These are phyloP conservation scores for Iodosphaeria phyllophila DNA, from an alignment of 2,329 filamentous ascomycete species.

Conservation along the genomic window DNA sequence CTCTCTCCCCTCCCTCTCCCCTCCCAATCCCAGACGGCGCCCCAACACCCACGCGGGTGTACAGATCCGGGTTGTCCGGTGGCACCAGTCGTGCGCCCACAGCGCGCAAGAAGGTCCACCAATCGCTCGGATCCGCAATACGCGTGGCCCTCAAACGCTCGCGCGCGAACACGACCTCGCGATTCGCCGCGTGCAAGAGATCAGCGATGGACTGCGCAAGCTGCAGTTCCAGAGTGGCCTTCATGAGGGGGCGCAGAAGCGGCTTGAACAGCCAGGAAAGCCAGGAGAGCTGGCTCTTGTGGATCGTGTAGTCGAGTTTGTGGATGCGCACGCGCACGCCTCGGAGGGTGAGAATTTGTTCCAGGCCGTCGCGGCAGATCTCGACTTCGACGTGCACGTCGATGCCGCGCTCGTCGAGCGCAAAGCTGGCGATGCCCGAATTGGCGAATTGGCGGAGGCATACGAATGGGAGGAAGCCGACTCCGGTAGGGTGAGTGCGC, in stretches of 20 bases:
- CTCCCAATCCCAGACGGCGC: too few relatives aligned
- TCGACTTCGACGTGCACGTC: slow-evolving; percentile 77
- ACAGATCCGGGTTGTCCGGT: slow-evolving; percentile 56
- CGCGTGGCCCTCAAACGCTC: slow-evolving; percentile 74
- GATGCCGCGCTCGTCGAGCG: slow-evolving; percentile 69
- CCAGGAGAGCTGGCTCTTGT: slow-evolving; percentile 57
- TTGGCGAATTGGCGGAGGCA: slow-evolving; percentile 60
- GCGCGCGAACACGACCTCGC: slow-evolving; percentile 70
- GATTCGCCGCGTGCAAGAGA: slow-evolving; percentile 54
- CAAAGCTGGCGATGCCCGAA: slow-evolving; percentile 70
- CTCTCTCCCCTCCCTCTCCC: too few relatives aligned
- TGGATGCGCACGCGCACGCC: slow-evolving; percentile 68
- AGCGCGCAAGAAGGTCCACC: slow-evolving; percentile 68
- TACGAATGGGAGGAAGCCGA: too few relatives aligned
- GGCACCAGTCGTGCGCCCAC: slow-evolving; percentile 60
- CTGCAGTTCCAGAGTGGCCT: slow-evolving; percentile 54
- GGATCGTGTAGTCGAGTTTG: slow-evolving; percentile 64
- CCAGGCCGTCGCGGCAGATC: slow-evolving; percentile 57
- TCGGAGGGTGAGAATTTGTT: slow-evolving; percentile 63
- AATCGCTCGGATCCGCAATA: slow-evolving; percentile 61
- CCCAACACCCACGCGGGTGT: slow-evolving; percentile 52
- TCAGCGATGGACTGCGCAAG: slow-evolving; percentile 54
- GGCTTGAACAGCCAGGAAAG: slow-evolving; percentile 74
- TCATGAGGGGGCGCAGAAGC: slow-evolving; percentile 61
- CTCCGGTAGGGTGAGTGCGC: slow-evolving; percentile 56